These are phyloP conservation scores for Ceratobasidium sp. DNA, from an alignment of 1,284 basidiomycete species.

Conservation along the genomic window DNA sequence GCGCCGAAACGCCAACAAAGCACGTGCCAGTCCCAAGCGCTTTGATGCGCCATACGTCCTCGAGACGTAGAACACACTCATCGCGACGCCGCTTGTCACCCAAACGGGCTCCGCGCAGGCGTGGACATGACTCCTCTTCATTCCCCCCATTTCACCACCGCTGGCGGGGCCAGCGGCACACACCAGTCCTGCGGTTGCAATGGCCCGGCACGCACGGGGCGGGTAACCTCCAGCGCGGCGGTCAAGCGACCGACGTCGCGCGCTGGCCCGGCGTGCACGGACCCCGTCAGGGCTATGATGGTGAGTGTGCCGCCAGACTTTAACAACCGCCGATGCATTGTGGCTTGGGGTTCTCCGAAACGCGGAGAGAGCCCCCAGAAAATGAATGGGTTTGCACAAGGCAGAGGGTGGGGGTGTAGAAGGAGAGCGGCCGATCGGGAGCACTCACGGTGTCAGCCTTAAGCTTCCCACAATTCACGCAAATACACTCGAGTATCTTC, in stretches of 20 bases:
- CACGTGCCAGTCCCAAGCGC: constrained; percentile 39
- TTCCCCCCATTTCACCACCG: constrained; percentile 91
- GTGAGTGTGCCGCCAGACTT: constrained; percentile 61
- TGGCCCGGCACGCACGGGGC: constrained; percentile 58
- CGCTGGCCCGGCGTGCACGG: constrained; percentile 55
- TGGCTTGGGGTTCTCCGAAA: constrained; percentile 90
- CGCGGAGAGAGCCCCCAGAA: constrained; percentile 92
- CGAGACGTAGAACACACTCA: constrained; percentile 25
- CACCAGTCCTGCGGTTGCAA: constrained; percentile 49
- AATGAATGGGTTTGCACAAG: constrained; percentile 59
- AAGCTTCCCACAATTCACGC: constrained; percentile 97
- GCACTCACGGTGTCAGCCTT: constrained; percentile 95
- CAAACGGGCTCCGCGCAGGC: constrained; percentile 29
- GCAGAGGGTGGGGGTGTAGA: constrained; percentile 61
- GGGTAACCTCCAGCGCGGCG: constrained; percentile 75
- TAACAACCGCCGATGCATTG: constrained; percentile 56
- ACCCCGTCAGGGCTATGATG: constrained; percentile 75
- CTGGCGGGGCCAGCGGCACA: constrained; percentile 82
- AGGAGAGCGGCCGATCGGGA: constrained; percentile 71
- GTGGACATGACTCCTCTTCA: constrained; percentile 78
- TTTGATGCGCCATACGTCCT: constrained; percentile 27
- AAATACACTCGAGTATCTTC: constrained; percentile 99
- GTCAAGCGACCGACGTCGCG: constrained; percentile 91
- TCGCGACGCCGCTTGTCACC: constrained; percentile 24
- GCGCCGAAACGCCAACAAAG: constrained; percentile 1